These are phyloP conservation scores for Cyberlindnera saturnus DNA, from an alignment of 805 yeast species.

Conservation along the genomic window DNA sequence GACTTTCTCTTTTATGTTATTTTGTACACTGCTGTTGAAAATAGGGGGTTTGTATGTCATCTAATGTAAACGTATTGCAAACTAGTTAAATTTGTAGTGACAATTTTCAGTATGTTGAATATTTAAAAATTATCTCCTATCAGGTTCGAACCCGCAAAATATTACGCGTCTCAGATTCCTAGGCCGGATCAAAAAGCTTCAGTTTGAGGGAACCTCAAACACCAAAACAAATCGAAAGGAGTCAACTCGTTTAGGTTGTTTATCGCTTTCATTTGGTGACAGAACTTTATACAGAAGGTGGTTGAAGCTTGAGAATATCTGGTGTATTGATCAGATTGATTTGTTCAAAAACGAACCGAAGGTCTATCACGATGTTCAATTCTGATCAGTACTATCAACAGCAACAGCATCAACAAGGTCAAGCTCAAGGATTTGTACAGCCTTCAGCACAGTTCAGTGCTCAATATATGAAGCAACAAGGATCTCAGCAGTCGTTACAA, in stretches of 20 bases:
- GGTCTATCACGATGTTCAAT: constrained; percentile 11
- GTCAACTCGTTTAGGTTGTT: too few relatives aligned
- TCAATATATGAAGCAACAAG: constrained; percentile 32
- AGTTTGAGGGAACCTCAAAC: too few relatives aligned
- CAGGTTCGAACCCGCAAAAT: too few relatives aligned
- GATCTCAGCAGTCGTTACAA: constrained; percentile 33
- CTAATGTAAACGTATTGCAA: constrained; percentile 21
- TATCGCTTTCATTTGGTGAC: too few relatives aligned
- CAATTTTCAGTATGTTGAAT: too few relatives aligned
- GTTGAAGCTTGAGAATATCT: too few relatives aligned
- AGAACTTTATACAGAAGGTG: too few relatives aligned
- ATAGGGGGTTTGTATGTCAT: constrained; percentile 21
- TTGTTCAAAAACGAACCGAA: neutral
- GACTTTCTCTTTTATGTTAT: constrained; percentile 4
- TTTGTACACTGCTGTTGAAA: constrained; percentile 15
- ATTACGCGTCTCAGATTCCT: too few relatives aligned
- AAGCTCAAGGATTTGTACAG: constrained; percentile 24
- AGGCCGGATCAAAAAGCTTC: too few relatives aligned
- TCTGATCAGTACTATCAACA: constrained; percentile 13
- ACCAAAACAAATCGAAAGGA: too few relatives aligned
- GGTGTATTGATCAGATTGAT: too few relatives aligned
- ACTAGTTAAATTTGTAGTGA: neutral
- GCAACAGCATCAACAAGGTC: constrained; percentile 10
- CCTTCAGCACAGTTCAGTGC: constrained; percentile 30
- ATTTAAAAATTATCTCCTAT: too few relatives aligned